Evolutionary conservation across 805 yeast species (phyloP).

Genomic region (Metahyphopichia silvanorum): DNA sequence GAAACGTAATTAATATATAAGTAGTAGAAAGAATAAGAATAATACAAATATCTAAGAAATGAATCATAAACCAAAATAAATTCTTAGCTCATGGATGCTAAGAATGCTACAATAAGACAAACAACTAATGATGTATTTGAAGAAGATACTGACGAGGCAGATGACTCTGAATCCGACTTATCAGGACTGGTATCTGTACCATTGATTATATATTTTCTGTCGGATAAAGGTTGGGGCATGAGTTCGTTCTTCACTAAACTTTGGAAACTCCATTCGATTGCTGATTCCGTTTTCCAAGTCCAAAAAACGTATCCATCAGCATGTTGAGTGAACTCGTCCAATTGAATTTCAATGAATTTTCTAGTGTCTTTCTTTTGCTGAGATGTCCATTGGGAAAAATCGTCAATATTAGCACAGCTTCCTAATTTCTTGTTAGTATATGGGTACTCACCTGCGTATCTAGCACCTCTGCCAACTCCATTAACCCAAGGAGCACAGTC

Average conservation of each 20-base stretch:
- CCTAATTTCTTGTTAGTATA: constrained; percentile 25
- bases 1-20: no score
- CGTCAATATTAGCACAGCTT: constrained; percentile 42
- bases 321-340: constrained; percentile 45
- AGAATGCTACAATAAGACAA: neutral
- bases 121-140: no score
- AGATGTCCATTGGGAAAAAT: constrained; percentile 40
- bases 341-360: constrained; percentile 56
- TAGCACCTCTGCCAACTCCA: constrained; percentile 64
- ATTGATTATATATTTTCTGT: neutral
- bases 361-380: constrained; percentile 46
- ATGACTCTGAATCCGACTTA: no score
- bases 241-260: constrained; percentile 43
- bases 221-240: constrained; percentile 44
- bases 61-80: no score
- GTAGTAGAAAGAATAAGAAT: no score
- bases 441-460: constrained; percentile 54
- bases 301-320: constrained; percentile 67
- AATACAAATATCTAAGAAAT: no score
- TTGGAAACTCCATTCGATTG: constrained; percentile 67
- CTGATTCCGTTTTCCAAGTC: constrained; percentile 66
- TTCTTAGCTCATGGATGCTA: no score
- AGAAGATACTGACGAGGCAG: no score
- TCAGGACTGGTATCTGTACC: neutral
- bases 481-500: constrained; percentile 71